Percentiles rank a stretch among this genome's conserved stretches.
phyloP scores from a whole-genome alignment of 2,329 filamentous ascomycete genomes.

The Hypomyces rosellus region DNA sequence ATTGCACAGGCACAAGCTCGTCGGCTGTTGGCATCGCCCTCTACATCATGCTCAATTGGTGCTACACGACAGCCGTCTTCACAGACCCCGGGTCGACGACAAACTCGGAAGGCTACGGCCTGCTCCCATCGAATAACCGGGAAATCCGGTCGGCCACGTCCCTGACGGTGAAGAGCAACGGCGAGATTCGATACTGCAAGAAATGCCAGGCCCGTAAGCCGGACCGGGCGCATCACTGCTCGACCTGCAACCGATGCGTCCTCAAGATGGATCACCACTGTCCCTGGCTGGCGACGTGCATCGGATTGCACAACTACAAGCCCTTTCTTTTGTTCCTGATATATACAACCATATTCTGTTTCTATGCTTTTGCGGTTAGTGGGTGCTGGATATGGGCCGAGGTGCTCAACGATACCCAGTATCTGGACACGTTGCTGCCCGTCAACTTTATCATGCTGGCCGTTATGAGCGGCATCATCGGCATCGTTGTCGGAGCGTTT shows the following conservation, averaged over 20 bases:
- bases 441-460: constrained; percentile 87
- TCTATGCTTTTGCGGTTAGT: constrained; percentile 71
- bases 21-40: constrained; percentile 63
- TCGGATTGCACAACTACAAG: constrained; percentile 93
- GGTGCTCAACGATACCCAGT: constrained; percentile 64
- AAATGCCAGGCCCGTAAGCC: constrained; percentile 95
- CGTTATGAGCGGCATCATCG: constrained; percentile 85
- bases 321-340: constrained; percentile 86
- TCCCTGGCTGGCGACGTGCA: constrained; percentile 93
- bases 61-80: constrained; percentile 89
- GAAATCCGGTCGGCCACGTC: constrained; percentile 57
- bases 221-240: constrained; percentile 94
- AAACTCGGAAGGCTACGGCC: constrained; percentile 64
- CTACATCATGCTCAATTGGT: constrained; percentile 76
- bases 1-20: constrained; percentile 41
- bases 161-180: constrained; percentile 88
- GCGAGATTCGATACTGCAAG: constrained; percentile 86
- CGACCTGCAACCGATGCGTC: constrained; percentile 86
- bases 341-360: constrained; percentile 82
- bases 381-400: constrained; percentile 80
- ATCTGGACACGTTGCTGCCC: constrained; percentile 71
- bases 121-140: constrained; percentile 60
- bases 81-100: constrained; percentile 74
- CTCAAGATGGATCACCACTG: constrained; percentile 99
- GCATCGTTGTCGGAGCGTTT: constrained; percentile 81